Evolutionary conservation across 768 basidiomycete genomes (phyloP), one percentile per base, ranked within the genome.

Genomic region (Cyclocybe aegerita): DNA sequence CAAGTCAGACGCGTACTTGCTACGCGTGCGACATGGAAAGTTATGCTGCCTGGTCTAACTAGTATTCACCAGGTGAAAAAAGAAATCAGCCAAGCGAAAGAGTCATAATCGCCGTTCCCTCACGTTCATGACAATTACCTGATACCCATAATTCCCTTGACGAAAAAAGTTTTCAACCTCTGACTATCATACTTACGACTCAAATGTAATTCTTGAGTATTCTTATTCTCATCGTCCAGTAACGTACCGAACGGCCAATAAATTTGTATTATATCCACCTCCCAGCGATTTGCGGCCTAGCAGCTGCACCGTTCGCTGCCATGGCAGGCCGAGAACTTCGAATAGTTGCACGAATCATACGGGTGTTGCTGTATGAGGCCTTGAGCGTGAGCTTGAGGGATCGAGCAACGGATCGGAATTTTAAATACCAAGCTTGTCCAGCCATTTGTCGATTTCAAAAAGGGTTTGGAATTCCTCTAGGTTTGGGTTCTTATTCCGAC

Each of bases 1-100:
- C 90, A 96, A 67, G 80, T 97, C 0, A 78, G 90, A 36, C 79
- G 80, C 41, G 74, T 82, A 14, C 72, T 89, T 45, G 78, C 81
- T 42, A 62, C 78, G 17, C 70, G 76, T 50, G 83, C 80, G 17
- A 81, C 80, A 9, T 89, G 86, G 84, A 83, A 79, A 54, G 64
- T 93, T 30, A 73, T 74, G 2, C 70, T 92, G 4, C 90, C 90
- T 33, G 86, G 86, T 29, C 66, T 92, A 35, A 66, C 75, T 35
- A 74, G 61, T 47, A 61, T 67, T 9, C 57, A 62, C 0, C 65
- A 70, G 39, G 62, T 64, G 11, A 65, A 65, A 51, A 60, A 67
- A 41, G 76, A 74, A 53, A 58, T 66, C n/a, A 65, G 66, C 53
- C 65, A 69, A 56, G 68, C 70, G 32, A 43, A 63, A 55, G 60